These are phyloP conservation scores for Knufia fluminis DNA, from an alignment of 2,329 filamentous ascomycete genomes.

Conservation along the genomic window DNA sequence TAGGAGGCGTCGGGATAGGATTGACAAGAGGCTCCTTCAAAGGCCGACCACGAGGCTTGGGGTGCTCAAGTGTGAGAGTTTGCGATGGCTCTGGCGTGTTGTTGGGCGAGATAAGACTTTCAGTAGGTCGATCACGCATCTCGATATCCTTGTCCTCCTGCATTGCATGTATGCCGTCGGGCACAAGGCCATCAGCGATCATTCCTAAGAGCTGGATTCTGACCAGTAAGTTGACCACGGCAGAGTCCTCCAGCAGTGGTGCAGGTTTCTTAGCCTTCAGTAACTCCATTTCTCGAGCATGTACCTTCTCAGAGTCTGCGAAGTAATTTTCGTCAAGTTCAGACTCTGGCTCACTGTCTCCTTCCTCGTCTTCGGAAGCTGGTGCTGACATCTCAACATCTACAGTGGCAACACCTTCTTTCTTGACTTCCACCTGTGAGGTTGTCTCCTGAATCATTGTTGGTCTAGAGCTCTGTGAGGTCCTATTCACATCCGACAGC, in stretches of 20 bases:
- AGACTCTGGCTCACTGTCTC: slow-evolving; percentile 36
- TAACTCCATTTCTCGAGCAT: slow-evolving; percentile 36
- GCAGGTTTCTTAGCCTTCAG: slow-evolving; percentile 36
- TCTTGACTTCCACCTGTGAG: not conserved
- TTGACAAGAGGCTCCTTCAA: slow-evolving; percentile 20
- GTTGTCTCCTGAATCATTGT: not conserved
- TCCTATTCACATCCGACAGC: not conserved
- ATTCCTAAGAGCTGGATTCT: slow-evolving; percentile 38
- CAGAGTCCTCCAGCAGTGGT: slow-evolving; percentile 34
- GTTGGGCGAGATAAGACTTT: slow-evolving; percentile 20
- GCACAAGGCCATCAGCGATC: slow-evolving; percentile 29
- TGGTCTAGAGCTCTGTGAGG: not conserved
- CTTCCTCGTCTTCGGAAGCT: slow-evolving; percentile 29
- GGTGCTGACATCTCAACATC: slow-evolving; percentile 23
- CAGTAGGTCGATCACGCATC: slow-evolving; percentile 10
- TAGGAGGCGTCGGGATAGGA: slow-evolving; percentile 27
- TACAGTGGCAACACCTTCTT: not conserved
- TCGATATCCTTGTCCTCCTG: slow-evolving; percentile 5
- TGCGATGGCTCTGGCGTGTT: slow-evolving; percentile 21
- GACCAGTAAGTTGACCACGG: slow-evolving; percentile 33
- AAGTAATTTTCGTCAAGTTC: slow-evolving; percentile 39
- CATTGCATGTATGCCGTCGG: slow-evolving; percentile 24
- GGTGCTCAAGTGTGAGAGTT: slow-evolving; percentile 14
- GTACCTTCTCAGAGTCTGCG: slow-evolving; percentile 35
- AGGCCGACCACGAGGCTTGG: slow-evolving; percentile 18